phyloP scores from a whole-genome alignment of 176 grass and related monocot species.

The Oryza glaberrima region DNA sequence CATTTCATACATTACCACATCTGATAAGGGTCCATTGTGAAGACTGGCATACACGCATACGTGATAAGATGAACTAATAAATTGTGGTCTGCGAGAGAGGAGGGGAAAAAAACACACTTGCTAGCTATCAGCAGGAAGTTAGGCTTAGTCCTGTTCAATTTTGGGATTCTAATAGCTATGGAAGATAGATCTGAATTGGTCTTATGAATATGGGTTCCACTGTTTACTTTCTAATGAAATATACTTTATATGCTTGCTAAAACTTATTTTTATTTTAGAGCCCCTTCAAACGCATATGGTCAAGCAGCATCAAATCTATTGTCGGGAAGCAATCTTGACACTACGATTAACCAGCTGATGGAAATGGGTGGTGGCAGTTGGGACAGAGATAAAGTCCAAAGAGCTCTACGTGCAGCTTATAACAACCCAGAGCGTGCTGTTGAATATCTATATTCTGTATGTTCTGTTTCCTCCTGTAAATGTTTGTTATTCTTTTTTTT shows the following conservation, averaged over 20 bases:
- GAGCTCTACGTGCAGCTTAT: constrained; percentile 86
- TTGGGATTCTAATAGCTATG: not conserved
- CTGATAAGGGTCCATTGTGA: not conserved
- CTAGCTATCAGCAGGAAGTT: not conserved
- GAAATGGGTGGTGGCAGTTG: constrained; percentile 98
- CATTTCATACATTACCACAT: constrained; percentile 4
- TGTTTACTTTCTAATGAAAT: constrained; percentile 23
- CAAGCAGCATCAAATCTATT: constrained; percentile 75
- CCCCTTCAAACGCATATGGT: constrained; percentile 49
- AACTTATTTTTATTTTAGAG: constrained; percentile 35
- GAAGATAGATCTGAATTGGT: constrained; percentile 19
- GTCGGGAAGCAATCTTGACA: constrained; percentile 64
- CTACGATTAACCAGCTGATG: constrained; percentile 77
- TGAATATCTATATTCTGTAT: constrained; percentile 95
- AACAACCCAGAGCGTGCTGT: constrained; percentile 98
- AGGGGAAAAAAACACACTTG: not conserved
- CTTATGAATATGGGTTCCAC: not conserved
- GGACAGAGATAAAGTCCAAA: constrained; percentile 81
- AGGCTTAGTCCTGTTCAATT: not conserved
- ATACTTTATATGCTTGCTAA: not conserved
- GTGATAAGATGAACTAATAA: constrained; percentile 13
- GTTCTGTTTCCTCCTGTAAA: constrained; percentile 25
- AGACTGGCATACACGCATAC: not conserved
- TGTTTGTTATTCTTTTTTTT: constrained; percentile 24
- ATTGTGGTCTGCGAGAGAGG: not conserved